Evolutionary conservation across 2,329 filamentous ascomycete species (phyloP), one percentile per base, ranked within the genome.

Genomic region (Sporothrix mexicana): DNA sequence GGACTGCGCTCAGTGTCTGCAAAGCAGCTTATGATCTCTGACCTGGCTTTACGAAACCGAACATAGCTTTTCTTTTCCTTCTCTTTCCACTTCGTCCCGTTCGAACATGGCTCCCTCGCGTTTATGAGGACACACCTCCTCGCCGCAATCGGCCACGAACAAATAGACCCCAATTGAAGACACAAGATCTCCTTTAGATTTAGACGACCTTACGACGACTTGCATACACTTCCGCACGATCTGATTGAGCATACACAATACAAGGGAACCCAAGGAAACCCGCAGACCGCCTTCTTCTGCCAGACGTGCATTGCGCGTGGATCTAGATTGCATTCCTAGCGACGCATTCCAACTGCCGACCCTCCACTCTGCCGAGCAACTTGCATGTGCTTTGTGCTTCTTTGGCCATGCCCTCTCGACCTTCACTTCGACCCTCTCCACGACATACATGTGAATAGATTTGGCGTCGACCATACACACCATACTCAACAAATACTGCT

Each of bases 321-420:
- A 17, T 61, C 53, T 61, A 25, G 53, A 25, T 25, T 49, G 53
- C 68, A 49, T 70, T 70, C 68, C 53, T 61, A 3, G 68, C n/a
- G 8, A 3, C 23, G 13, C 69, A 70, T 70, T 61, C 68, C 69
- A 51, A 45, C 36, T 7, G 36, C 36, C 51, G 9, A 55, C 6
- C 49, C 12, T 55, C 9, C 36, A n/a, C 6, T 15, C 25, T 43
- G 3, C 15, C 53, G 36, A 43, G 23, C 67, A 20, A 30, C 23
- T 59, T 41, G 47, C 66, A 68, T 43, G 68, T 49, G 53, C 51
- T 20, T 45, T 41, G 5, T 59, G 47, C 30, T 36, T 30, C 15
- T 6, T 13, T 51, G 47, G 66, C 47, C 47, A 53, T 47, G 53
- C 15, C 43, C 30, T 30, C 3, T 25, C 20, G 55, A n/a, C 23